Conservation (phyloP, 495 filamentous ascomycete species). For the Penicillium silybi region DNA sequence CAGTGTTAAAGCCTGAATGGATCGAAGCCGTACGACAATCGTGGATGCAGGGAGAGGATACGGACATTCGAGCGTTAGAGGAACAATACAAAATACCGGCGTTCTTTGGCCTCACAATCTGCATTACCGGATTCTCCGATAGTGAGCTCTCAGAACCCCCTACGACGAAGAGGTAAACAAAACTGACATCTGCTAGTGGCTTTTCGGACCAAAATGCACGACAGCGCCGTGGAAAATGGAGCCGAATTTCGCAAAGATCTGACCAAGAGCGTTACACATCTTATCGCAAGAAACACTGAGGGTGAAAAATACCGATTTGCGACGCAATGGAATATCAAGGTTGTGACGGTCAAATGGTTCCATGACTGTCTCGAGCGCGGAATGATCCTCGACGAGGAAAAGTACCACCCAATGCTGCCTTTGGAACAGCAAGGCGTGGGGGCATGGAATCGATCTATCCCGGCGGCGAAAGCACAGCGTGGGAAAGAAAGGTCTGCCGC, state of each 20-base stretch:
- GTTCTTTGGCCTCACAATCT: constrained; percentile 66
- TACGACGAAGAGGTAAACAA: neutral
- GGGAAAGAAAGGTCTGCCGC: constrained; percentile 2
- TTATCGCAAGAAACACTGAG: constrained; percentile 72
- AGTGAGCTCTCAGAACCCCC: constrained; percentile 44
- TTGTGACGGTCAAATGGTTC: constrained; percentile 82
- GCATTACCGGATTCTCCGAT: constrained; percentile 88
- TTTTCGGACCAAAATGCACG: constrained; percentile 63
- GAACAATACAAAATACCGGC: constrained; percentile 55
- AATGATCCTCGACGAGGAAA: constrained; percentile 84
- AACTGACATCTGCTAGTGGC: constrained; percentile 45
- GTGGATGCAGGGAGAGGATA: constrained; percentile 80
- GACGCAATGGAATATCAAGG: constrained; percentile 68
- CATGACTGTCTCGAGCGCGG: constrained; percentile 79
- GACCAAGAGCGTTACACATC: constrained; percentile 75
- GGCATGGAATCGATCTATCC: constrained; percentile 62
- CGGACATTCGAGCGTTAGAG: constrained; percentile 67
- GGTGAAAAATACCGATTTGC: constrained; percentile 90
- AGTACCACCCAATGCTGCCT: constrained; percentile 72
- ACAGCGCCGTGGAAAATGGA: constrained; percentile 62
- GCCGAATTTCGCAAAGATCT: constrained; percentile 82
- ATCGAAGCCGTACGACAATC: constrained; percentile 73
- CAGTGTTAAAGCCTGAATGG: constrained; percentile 74
- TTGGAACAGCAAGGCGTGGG: constrained; percentile 66
- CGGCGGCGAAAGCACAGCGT: constrained; percentile 30